Conservation (phyloP, 2,329 filamentous ascomycete genomes). For the Didymella pomorum region DNA sequence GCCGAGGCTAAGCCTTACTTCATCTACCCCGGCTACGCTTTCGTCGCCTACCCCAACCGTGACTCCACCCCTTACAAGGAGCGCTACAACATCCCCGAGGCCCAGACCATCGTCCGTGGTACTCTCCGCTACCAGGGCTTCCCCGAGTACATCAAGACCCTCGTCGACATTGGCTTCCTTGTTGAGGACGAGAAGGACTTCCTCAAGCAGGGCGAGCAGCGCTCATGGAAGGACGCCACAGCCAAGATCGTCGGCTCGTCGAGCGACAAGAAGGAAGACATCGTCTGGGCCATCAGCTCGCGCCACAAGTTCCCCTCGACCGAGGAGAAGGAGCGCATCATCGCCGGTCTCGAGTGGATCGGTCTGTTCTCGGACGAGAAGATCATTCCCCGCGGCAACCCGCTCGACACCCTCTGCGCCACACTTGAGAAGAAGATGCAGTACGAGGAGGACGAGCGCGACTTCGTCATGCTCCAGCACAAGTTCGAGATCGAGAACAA, state of each 20-base stretch:
- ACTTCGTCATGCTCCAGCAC: constrained; percentile 81
- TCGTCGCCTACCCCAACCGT: constrained; percentile 92
- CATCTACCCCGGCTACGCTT: constrained; percentile 87
- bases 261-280: constrained; percentile 71
- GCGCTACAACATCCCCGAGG: constrained; percentile 91
- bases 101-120: constrained; percentile 82
- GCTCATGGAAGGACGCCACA: constrained; percentile 86
- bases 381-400: constrained; percentile 77
- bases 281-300: constrained; percentile 74
- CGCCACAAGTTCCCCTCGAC: constrained; percentile 76
- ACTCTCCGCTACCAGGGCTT: constrained; percentile 89
- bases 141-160: constrained; percentile 85
- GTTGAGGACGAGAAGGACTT: constrained; percentile 71
- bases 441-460: constrained; percentile 82
- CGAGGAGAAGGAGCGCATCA: constrained; percentile 73
- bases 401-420: constrained; percentile 89
- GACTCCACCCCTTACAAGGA: constrained; percentile 88
- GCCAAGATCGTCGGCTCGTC: constrained; percentile 75
- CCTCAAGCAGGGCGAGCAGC: constrained; percentile 66
- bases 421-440: constrained; percentile 92
- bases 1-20: constrained; percentile 85
- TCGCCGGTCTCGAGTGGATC: constrained; percentile 77
- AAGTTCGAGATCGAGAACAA: constrained; percentile 85
- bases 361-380: constrained; percentile 71
- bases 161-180: constrained; percentile 92